Evolutionary conservation across 139 green algal genomes (phyloP).

Genomic region (Coelastrella sp.): DNA sequence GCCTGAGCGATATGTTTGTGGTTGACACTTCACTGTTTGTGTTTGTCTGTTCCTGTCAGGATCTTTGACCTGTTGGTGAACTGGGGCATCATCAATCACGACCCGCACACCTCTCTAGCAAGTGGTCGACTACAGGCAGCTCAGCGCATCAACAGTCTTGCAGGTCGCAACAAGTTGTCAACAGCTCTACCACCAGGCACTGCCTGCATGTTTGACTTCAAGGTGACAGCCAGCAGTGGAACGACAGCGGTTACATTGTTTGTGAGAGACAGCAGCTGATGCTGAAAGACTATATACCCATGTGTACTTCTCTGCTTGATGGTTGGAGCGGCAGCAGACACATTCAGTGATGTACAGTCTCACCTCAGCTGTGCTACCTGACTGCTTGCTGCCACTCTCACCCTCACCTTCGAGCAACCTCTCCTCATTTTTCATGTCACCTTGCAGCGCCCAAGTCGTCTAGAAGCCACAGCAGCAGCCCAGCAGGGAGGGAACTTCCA

Average conservation of each 20-base stretch:
- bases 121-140: not conserved
- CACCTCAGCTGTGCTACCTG: too few relatives aligned
- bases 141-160: not conserved
- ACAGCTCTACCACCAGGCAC: constrained; percentile 5
- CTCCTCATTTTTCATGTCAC: not conserved
- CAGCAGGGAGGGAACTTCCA: constrained; percentile 1
- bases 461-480: constrained; percentile 2
- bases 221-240: too few relatives aligned
- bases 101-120: not conserved
- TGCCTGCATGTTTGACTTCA: constrained; percentile 15
- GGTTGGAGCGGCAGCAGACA: too few relatives aligned
- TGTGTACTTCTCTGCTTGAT: too few relatives aligned
- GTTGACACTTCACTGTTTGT: too few relatives aligned
- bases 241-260: too few relatives aligned
- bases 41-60: not conserved
- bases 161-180: not conserved
- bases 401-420: not conserved
- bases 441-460: not conserved
- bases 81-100: constrained; percentile 92
- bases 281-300: too few relatives aligned
- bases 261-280: too few relatives aligned
- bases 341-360: too few relatives aligned
- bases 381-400: not conserved
- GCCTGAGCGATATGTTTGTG: too few relatives aligned
- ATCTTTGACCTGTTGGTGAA: constrained; percentile 63